These are phyloP conservation scores for Hypoxylon subgilvum DNA, from an alignment of 495 filamentous ascomycete genomes.

Conservation along the genomic window DNA sequence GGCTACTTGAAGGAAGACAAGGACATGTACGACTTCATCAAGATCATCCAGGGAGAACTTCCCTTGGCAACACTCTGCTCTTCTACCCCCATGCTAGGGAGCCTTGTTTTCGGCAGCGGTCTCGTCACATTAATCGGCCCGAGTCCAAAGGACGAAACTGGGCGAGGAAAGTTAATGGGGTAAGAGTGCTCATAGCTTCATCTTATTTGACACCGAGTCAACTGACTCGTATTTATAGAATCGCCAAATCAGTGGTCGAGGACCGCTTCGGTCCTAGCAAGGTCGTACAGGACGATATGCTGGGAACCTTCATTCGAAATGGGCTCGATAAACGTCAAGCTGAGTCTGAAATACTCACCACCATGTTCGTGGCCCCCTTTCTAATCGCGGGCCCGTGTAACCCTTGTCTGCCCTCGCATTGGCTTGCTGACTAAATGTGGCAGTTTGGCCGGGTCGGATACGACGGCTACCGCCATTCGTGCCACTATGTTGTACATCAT, in stretches of 20 bases:
- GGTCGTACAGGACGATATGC: neutral
- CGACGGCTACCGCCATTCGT: conserved; percentile 65
- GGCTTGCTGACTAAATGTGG: neutral
- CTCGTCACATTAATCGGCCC: conserved; percentile 11
- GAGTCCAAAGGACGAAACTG: conserved; percentile 1
- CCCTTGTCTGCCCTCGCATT: neutral
- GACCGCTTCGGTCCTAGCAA: neutral
- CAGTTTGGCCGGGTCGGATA: conserved; percentile 65
- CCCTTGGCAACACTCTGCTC: neutral
- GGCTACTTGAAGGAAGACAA: conserved; percentile 47
- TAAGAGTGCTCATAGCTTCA: neutral
- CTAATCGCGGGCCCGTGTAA: neutral
- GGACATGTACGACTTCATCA: conserved; percentile 43
- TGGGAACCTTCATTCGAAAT: too few relatives aligned
- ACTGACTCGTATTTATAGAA: neutral
- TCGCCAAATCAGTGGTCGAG: neutral
- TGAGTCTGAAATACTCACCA: too few relatives aligned
- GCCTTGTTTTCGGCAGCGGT: neutral
- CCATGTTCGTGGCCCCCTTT: too few relatives aligned
- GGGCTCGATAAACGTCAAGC: too few relatives aligned
- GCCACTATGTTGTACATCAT: conserved; percentile 61
- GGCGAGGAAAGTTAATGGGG: conserved; percentile 22
- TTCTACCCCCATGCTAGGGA: neutral
- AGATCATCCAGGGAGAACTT: too few relatives aligned
- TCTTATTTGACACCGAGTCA: too few relatives aligned